Evolutionary conservation across 1,284 basidiomycete genomes (phyloP).

Genomic region (Moniliophthora roreri): DNA sequence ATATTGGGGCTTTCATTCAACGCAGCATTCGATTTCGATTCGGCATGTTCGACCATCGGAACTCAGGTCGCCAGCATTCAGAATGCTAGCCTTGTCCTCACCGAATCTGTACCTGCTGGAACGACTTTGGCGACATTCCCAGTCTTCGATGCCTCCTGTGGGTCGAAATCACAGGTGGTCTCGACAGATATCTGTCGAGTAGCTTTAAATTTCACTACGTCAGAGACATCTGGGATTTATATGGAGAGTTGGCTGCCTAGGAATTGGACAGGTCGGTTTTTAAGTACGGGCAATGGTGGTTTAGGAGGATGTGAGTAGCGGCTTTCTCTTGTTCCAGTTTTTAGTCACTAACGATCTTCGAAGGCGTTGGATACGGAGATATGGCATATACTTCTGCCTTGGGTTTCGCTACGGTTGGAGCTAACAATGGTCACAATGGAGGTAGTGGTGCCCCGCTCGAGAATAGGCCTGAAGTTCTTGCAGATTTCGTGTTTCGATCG

Average conservation of each 20-base stretch:
- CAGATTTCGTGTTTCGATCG: slow-evolving; percentile 13
- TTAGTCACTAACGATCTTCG: too few species aligned
- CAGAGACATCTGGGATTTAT: slow-evolving; percentile 5
- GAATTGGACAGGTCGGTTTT: slow-evolving; percentile 14
- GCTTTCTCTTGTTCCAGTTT: too few species aligned
- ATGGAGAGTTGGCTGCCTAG: slow-evolving; percentile 15
- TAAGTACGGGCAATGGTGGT: slow-evolving; percentile 4
- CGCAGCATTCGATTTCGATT: too few species aligned
- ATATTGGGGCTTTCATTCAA: too few species aligned
- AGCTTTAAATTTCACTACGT: slow-evolving; percentile 9
- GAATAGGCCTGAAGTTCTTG: slow-evolving; percentile 9
- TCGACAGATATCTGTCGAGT: slow-evolving; percentile 12
- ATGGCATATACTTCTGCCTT: slow-evolving; percentile 6
- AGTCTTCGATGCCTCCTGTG: not conserved
- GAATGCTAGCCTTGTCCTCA: too few species aligned
- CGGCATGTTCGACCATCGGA: too few species aligned
- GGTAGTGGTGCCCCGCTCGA: slow-evolving; percentile 9
- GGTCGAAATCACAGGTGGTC: not conserved
- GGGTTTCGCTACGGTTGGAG: slow-evolving; percentile 13
- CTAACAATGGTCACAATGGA: slow-evolving; percentile 15
- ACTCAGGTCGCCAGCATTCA: too few species aligned
- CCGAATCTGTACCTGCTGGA: slow-evolving; percentile 4
- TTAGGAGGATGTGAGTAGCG: not conserved
- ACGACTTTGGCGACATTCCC: slow-evolving; percentile 8
- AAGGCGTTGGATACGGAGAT: slow-evolving; percentile 8